Percentiles rank a stretch among this genome's conserved stretches.
phyloP scores from a whole-genome alignment of 1,139 yeast genomes.

The Geotrichum aggregatum region DNA sequence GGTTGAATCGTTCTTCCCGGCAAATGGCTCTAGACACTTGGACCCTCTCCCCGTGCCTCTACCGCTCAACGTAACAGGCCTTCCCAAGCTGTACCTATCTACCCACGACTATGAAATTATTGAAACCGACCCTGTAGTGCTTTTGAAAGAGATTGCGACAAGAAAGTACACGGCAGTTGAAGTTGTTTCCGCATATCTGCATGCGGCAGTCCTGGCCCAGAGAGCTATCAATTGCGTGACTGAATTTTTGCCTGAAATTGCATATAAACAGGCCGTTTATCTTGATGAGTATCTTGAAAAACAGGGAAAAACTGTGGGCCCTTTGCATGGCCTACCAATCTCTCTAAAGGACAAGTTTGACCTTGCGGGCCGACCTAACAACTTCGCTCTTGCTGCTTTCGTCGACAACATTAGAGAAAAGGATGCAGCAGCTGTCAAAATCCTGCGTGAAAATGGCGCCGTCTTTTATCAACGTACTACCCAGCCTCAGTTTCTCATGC shows the following conservation, averaged over 20 bases:
- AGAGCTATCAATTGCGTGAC: slow-evolving; percentile 45
- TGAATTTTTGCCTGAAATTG: slow-evolving; percentile 36
- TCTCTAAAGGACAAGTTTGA: slow-evolving; percentile 40
- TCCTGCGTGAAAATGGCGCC: slow-evolving; percentile 60
- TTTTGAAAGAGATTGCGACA: slow-evolving; percentile 41
- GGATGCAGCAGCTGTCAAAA: slow-evolving; percentile 50
- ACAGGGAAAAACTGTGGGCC: slow-evolving; percentile 44
- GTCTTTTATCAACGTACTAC: slow-evolving; percentile 56
- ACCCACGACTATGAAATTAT: slow-evolving; percentile 32
- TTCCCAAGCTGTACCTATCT: slow-evolving; percentile 29
- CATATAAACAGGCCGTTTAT: slow-evolving; percentile 42
- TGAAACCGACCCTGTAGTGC: slow-evolving; percentile 32
- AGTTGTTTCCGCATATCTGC: slow-evolving; percentile 50
- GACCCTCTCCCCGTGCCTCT: slow-evolving; percentile 30
- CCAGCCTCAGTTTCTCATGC: slow-evolving; percentile 57
- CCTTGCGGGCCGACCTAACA: slow-evolving; percentile 44
- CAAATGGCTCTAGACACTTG: slow-evolving; percentile 24
- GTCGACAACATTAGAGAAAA: slow-evolving; percentile 39
- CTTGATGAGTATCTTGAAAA: slow-evolving; percentile 42
- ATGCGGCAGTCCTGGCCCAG: slow-evolving; percentile 56
- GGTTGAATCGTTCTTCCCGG: slow-evolving; percentile 31
- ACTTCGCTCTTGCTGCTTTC: slow-evolving; percentile 42
- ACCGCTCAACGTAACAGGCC: slow-evolving; percentile 31
- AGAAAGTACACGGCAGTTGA: slow-evolving; percentile 46
- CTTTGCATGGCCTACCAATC: slow-evolving; percentile 56